Evolutionary conservation across 805 yeast species (phyloP).

Genomic region (Candida argentea): DNA sequence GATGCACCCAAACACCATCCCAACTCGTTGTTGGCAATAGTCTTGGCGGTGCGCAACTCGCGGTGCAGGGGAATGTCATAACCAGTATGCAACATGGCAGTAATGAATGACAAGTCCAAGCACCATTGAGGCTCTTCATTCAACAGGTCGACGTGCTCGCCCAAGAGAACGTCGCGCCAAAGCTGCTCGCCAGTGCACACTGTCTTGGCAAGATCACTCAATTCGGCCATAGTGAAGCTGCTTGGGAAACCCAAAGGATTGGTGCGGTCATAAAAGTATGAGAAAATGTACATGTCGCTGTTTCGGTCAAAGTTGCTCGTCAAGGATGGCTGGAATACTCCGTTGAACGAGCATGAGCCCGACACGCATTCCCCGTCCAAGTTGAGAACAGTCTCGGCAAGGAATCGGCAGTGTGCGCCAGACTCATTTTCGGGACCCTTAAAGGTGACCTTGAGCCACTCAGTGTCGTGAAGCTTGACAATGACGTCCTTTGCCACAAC

Average conservation of each 20-base stretch:
- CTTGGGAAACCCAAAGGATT: slow-evolving; percentile 92
- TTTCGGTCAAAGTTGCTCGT: slow-evolving; percentile 60
- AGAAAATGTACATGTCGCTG: slow-evolving; percentile 80
- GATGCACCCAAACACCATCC: slow-evolving; percentile 99
- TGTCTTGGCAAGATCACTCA: slow-evolving; percentile 66
- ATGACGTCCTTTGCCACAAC: slow-evolving; percentile 45
- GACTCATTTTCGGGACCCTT: slow-evolving; percentile 52
- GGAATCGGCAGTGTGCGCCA: slow-evolving; percentile 75
- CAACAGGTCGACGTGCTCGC: slow-evolving; percentile 57
- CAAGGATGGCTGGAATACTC: slow-evolving; percentile 93
- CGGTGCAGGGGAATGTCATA: slow-evolving; percentile 87
- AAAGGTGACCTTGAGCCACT: slow-evolving; percentile 46
- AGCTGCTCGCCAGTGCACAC: slow-evolving; percentile 78
- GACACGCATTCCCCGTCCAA: slow-evolving; percentile 69
- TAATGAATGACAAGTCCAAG: slow-evolving; percentile 82
- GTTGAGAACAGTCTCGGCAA: slow-evolving; percentile 75
- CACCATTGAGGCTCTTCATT: slow-evolving; percentile 89
- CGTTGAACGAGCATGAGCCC: slow-evolving; percentile 91
- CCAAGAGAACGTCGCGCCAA: slow-evolving; percentile 64
- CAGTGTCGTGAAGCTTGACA: slow-evolving; percentile 42
- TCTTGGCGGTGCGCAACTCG: slow-evolving; percentile 88
- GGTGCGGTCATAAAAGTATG: slow-evolving; percentile 92
- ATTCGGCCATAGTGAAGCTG: slow-evolving; percentile 76
- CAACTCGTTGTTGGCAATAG: slow-evolving; percentile 77
- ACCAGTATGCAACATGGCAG: slow-evolving; percentile 87